Conservation (phyloP, 441 rosid species). For the Adansonia grandidieri region DNA sequence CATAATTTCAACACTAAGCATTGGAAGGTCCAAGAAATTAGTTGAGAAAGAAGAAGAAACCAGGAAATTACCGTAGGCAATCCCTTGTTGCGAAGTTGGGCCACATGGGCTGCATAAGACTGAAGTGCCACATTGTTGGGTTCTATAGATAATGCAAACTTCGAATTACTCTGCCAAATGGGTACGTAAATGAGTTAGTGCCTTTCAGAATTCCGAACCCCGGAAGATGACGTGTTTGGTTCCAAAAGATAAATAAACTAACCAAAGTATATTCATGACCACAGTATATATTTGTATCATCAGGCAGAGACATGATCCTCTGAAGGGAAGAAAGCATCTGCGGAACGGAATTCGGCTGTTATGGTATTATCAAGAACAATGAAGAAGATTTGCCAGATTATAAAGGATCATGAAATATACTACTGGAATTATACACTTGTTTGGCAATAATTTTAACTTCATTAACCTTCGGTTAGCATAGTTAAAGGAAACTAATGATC, state of each 20-base stretch:
- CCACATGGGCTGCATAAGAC: constrained; percentile 74
- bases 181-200: constrained; percentile 23
- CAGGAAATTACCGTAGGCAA: constrained; percentile 66
- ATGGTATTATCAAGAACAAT: constrained; percentile 5
- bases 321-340: constrained; percentile 86
- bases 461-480: background rate
- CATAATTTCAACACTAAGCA: background rate
- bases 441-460: background rate
- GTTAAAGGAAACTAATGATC: background rate
- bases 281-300: constrained; percentile 78
- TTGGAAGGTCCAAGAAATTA: background rate
- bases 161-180: constrained; percentile 74
- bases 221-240: background rate
- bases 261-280: constrained; percentile 95
- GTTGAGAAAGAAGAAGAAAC: constrained; percentile 14
- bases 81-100: constrained; percentile 80
- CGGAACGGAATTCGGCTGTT: constrained; percentile 25
- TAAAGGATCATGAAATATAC: background rate
- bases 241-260: constrained; percentile 33
- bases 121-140: constrained; percentile 83
- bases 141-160: constrained; percentile 90
- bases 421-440: background rate
- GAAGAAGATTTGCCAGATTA: constrained; percentile 34
- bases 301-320: constrained; percentile 78
- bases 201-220: constrained; percentile 8